Percentiles rank a stretch among this genome's conserved stretches.
Evolutionary conservation across 1,139 yeast genomes (phyloP).

Genomic region (Debaryomyces subglobosus): DNA sequence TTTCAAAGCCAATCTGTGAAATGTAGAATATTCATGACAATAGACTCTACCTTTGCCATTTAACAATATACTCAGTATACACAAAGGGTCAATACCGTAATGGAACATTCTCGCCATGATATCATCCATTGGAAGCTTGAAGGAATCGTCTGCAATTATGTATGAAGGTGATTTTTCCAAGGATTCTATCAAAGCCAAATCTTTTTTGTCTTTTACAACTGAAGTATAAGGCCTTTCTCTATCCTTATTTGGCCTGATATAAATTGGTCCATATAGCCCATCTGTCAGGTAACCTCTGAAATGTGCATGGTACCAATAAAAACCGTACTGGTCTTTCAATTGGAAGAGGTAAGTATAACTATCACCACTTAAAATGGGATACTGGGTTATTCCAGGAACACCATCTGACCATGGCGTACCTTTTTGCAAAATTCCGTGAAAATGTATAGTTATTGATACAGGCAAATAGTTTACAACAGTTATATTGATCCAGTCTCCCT

Average conservation of each 20-base stretch:
- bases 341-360: constrained; percentile 41
- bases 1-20: constrained; percentile 8
- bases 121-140: constrained; percentile 29
- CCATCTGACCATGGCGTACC: constrained; percentile 47
- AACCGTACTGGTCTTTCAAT: constrained; percentile 43
- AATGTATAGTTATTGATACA: constrained; percentile 44
- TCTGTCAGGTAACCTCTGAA: constrained; percentile 51
- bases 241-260: constrained; percentile 25
- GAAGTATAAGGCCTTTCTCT: constrained; percentile 28
- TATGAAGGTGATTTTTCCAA: constrained; percentile 28
- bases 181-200: constrained; percentile 15
- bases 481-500: constrained; percentile 37
- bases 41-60: constrained; percentile 38
- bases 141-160: constrained; percentile 30
- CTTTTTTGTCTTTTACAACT: constrained; percentile 19
- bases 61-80: constrained; percentile 32
- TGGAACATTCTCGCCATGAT: constrained; percentile 27
- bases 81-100: constrained; percentile 37
- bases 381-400: constrained; percentile 46
- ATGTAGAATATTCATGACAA: constrained; percentile 23
- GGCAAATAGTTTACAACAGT: constrained; percentile 30
- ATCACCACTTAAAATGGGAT: constrained; percentile 39
- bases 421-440: constrained; percentile 49
- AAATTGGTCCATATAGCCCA: constrained; percentile 47
- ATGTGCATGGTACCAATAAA: constrained; percentile 58